Evolutionary conservation across 345 rosid species (phyloP).

Genomic region (Gossypium ekmanianum): DNA sequence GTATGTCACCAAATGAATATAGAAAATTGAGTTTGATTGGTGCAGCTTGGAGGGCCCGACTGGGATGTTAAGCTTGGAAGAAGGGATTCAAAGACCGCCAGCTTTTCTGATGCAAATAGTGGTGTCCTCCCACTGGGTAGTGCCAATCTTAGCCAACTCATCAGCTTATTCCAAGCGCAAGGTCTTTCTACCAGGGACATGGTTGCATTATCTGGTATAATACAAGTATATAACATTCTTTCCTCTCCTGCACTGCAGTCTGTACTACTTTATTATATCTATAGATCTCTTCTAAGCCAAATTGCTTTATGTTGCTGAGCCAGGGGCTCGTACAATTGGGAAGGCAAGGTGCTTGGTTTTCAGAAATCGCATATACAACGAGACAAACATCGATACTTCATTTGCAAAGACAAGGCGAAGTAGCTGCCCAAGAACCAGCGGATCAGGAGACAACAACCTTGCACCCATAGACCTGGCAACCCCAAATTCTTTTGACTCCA

Average conservation of each 20-base stretch:
- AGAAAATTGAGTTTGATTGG: background rate
- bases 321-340: slow-evolving; percentile 53
- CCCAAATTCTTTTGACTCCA: slow-evolving; percentile 37
- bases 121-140: slow-evolving; percentile 55
- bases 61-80: slow-evolving; percentile 83
- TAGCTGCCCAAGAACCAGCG: slow-evolving; percentile 33
- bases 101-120: slow-evolving; percentile 51
- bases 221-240: background rate
- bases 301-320: background rate
- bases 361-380: slow-evolving; percentile 44
- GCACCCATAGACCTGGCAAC: slow-evolving; percentile 39
- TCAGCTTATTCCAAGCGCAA: slow-evolving; percentile 40
- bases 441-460: slow-evolving; percentile 37
- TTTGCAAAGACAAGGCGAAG: slow-evolving; percentile 36
- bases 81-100: slow-evolving; percentile 61
- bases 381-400: slow-evolving; percentile 37
- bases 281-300: background rate
- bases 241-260: background rate
- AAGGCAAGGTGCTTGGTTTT: slow-evolving; percentile 42
- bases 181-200: slow-evolving; percentile 73
- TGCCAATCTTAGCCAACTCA: slow-evolving; percentile 47
- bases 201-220: slow-evolving; percentile 72
- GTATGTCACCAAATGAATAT: background rate
- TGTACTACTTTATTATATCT: background rate
- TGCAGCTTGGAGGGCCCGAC: slow-evolving; percentile 61